Conservation (phyloP, 1,139 yeast genomes). For the Suhomyces maxii region DNA sequence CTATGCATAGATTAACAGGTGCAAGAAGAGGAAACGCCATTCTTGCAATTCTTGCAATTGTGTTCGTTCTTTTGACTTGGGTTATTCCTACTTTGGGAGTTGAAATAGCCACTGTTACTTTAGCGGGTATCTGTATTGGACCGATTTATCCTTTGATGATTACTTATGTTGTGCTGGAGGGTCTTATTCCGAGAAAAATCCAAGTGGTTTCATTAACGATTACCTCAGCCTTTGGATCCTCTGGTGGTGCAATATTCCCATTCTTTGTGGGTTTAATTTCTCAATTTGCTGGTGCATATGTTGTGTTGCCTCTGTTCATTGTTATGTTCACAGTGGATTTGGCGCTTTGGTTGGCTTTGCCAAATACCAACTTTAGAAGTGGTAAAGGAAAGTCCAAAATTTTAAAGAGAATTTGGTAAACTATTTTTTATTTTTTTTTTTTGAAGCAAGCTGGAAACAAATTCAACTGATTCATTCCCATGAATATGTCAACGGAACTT, state of each 20-base stretch:
- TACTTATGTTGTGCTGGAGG: conserved; percentile 39
- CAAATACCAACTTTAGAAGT: conserved; percentile 25
- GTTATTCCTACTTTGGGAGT: conserved; percentile 30
- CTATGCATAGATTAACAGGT: conserved; percentile 44
- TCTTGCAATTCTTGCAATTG: conserved; percentile 33
- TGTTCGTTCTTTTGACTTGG: conserved; percentile 48
- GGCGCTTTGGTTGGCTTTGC: conserved; percentile 46
- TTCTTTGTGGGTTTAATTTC: conserved; percentile 55
- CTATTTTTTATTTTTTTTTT: background rate
- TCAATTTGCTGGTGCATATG: conserved; percentile 52
- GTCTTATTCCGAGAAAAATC: conserved; percentile 52
- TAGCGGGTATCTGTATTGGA: conserved; percentile 53
- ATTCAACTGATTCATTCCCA: too few relatives aligned
- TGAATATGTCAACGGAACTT: too few relatives aligned
- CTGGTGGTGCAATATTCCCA: conserved; percentile 63
- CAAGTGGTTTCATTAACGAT: conserved; percentile 55
- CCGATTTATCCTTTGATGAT: conserved; percentile 59
- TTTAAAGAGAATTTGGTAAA: conserved; percentile 5
- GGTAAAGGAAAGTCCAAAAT: conserved; percentile 1
- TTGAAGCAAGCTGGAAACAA: too few relatives aligned
- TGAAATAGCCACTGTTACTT: conserved; percentile 37
- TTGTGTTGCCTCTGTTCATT: conserved; percentile 55
- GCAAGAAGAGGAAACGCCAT: conserved; percentile 49
- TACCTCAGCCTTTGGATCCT: conserved; percentile 59
- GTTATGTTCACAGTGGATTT: conserved; percentile 39